Conservation (phyloP, 306 rosid genomes). For the Pyrus pyrifolia region DNA sequence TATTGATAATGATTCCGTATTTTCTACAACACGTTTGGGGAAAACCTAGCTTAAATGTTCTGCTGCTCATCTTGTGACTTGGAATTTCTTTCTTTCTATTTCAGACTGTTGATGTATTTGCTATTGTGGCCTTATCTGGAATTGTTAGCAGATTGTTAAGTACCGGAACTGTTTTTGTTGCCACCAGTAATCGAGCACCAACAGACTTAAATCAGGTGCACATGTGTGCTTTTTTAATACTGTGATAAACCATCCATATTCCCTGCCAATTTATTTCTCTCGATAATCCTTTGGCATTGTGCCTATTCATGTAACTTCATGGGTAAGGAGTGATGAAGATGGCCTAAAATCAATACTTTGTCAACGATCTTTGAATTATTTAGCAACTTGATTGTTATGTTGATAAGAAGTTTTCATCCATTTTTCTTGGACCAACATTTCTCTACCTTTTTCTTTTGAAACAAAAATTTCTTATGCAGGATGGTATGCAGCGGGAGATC, state of each 20-base stretch:
- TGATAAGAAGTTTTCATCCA: not conserved
- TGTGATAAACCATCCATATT: not conserved
- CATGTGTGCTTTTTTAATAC: not conserved
- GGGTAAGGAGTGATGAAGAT: not conserved
- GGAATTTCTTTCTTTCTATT: constrained; percentile 34
- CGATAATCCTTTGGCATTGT: not conserved
- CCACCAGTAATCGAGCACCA: constrained; percentile 96
- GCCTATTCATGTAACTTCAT: not conserved
- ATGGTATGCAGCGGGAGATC: constrained; percentile 78
- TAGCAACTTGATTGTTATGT: not conserved
- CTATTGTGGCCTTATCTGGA: constrained; percentile 99
- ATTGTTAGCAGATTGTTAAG: constrained; percentile 86
- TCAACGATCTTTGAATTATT: not conserved
- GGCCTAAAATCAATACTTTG: not conserved
- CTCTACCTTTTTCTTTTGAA: not conserved
- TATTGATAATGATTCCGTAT: too few species aligned
- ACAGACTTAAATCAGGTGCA: constrained; percentile 75
- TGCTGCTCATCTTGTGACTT: constrained; percentile 21
- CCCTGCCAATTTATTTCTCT: not conserved
- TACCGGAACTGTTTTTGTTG: constrained; percentile 86
- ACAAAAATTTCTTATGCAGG: constrained; percentile 40
- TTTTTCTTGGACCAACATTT: not conserved
- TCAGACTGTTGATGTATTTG: constrained; percentile 99
- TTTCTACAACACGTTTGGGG: not conserved
- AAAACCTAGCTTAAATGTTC: not conserved